phyloP scores from a whole-genome alignment of 1,284 basidiomycete genomes.

The Puccinia hordei region DNA sequence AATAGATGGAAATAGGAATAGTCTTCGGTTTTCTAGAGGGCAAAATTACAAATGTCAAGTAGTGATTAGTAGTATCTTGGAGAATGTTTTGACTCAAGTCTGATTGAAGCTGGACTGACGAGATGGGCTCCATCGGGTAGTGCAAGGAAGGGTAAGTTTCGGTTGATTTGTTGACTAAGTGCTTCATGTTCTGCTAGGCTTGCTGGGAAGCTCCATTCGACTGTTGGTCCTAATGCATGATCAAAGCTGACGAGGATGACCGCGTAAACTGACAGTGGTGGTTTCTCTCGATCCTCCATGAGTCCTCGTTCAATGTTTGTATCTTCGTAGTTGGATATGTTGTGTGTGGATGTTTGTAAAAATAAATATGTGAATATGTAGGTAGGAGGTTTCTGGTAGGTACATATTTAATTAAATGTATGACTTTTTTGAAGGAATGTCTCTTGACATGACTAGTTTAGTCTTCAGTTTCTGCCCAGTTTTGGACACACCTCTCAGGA shows the following conservation, averaged over 20 bases:
- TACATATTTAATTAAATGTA: no score
- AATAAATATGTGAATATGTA: no score
- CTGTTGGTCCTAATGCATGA: slow-evolving; percentile 73
- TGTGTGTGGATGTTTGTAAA: neutral
- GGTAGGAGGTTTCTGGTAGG: neutral
- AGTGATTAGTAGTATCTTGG: neutral
- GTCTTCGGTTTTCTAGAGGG: slow-evolving; percentile 76
- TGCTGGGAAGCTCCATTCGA: slow-evolving; percentile 71
- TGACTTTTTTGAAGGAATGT: no score
- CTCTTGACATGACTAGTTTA: no score
- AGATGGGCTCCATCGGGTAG: slow-evolving; percentile 95
- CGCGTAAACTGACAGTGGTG: slow-evolving; percentile 46
- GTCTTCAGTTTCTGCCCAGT: no score
- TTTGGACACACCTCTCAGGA: no score
- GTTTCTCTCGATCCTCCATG: slow-evolving; percentile 5
- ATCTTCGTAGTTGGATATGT: neutral
- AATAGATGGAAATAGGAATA: slow-evolving; percentile 92
- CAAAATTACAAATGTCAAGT: slow-evolving; percentile 5
- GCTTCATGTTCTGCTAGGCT: slow-evolving; percentile 75
- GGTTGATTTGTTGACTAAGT: slow-evolving; percentile 65
- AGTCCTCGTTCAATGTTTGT: neutral
- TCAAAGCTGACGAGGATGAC: slow-evolving; percentile 56
- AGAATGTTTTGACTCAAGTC: neutral
- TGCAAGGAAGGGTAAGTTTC: slow-evolving; percentile 91
- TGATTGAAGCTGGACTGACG: slow-evolving; percentile 62